phyloP scores from a whole-genome alignment of 768 basidiomycete genomes.

The Pleurotus cornucopiae region DNA sequence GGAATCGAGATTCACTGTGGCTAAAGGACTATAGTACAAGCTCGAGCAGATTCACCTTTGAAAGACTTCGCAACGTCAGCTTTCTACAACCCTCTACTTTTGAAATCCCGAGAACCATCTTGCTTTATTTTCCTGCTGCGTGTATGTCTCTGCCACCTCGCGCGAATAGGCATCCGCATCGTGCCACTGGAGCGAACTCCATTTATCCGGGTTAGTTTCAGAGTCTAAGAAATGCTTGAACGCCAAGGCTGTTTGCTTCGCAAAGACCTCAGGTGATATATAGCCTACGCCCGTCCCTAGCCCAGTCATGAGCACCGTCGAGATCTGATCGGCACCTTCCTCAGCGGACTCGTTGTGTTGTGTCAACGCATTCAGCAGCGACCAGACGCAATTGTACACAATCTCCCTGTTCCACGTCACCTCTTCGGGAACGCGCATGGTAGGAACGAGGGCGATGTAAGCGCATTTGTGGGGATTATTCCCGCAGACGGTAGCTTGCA shows the following conservation, averaged over 20 bases:
- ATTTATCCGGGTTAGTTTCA: conserved; percentile 6
- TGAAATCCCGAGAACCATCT: no score
- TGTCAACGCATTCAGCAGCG: conserved; percentile 7
- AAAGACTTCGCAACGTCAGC: no score
- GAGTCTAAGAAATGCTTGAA: conserved; percentile 10
- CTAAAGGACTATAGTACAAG: no score
- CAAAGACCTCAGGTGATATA: conserved; percentile 7
- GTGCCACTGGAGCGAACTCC: conserved; percentile 7
- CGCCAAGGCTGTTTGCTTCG: conserved; percentile 7
- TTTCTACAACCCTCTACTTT: no score
- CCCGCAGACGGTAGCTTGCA: conserved; percentile 12
- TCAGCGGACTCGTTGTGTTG: conserved; percentile 6
- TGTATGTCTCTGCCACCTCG: conserved; percentile 5
- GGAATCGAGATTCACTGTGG: no score
- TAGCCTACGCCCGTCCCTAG: conserved; percentile 10
- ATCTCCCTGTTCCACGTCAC: conserved; percentile 22
- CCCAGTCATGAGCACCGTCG: conserved; percentile 9
- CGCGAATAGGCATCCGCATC: not conserved
- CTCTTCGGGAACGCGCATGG: conserved; percentile 23
- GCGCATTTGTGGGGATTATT: conserved; percentile 16
- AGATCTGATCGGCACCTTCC: not conserved
- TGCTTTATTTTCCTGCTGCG: no score
- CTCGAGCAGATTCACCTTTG: no score
- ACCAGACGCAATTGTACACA: conserved; percentile 25
- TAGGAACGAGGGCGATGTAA: conserved; percentile 21